Conservation (phyloP, 1,284 basidiomycete genomes). For the Puccinia hordei region DNA sequence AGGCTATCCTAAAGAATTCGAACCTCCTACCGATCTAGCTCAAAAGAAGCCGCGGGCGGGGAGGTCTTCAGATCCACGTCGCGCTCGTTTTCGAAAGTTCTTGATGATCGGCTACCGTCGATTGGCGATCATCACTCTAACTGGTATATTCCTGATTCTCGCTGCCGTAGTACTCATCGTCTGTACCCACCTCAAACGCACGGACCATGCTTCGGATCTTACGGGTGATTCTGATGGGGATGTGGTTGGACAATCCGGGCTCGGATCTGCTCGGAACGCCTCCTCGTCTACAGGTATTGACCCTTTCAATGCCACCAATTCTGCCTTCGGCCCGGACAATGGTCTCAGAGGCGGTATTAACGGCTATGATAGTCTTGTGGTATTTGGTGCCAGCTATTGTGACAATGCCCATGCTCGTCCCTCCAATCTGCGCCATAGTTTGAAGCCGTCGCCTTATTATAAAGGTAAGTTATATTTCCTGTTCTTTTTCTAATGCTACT, state of each 20-base stretch:
- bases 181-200: constrained; percentile 14
- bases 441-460: constrained; percentile 39
- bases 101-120: constrained; percentile 27
- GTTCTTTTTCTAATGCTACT: background rate
- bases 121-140: constrained; percentile 8
- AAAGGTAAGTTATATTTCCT: constrained; percentile 9
- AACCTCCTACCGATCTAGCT: background rate
- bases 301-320: constrained; percentile 15
- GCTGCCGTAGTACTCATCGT: constrained; percentile 14
- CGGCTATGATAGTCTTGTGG: constrained; percentile 35
- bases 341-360: constrained; percentile 33
- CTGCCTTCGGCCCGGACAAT: constrained; percentile 30
- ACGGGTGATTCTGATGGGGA: constrained; percentile 21
- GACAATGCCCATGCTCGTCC: constrained; percentile 45
- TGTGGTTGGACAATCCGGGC: constrained; percentile 28
- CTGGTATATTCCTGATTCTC: constrained; percentile 17
- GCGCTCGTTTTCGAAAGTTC: background rate
- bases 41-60: background rate
- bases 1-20: background rate
- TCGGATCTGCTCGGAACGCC: constrained; percentile 35
- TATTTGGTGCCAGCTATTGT: constrained; percentile 47
- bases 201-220: background rate
- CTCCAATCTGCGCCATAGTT: background rate
- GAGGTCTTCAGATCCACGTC: background rate
- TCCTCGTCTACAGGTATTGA: constrained; percentile 1